Conservation (phyloP, 805 yeast species). For the Saturnispora serradocipensis region DNA sequence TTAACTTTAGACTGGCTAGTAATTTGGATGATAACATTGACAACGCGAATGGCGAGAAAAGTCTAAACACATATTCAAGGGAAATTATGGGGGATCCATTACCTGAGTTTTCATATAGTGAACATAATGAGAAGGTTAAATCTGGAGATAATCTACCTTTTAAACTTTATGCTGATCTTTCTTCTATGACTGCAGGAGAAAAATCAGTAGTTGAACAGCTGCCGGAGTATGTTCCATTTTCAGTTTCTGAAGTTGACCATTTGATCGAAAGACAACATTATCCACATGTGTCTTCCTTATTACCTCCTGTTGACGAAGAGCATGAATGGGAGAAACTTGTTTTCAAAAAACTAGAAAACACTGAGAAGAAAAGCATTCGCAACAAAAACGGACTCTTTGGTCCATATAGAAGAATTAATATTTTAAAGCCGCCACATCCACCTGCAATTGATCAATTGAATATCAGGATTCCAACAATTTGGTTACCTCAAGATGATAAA, state of each 20-base stretch:
- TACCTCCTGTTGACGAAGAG: slow-evolving; percentile 57
- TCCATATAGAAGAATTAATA: slow-evolving; percentile 47
- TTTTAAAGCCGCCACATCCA: slow-evolving; percentile 82
- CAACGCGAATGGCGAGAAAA: background rate
- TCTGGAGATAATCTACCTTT: slow-evolving; percentile 29
- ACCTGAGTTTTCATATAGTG: slow-evolving; percentile 27
- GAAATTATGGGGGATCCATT: slow-evolving; percentile 25
- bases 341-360: slow-evolving; percentile 38
- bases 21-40: background rate
- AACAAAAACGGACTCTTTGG: slow-evolving; percentile 49
- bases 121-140: slow-evolving; percentile 12
- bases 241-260: slow-evolving; percentile 26
- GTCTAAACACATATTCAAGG: slow-evolving; percentile 21
- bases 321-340: slow-evolving; percentile 50
- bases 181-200: slow-evolving; percentile 37
- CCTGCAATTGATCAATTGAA: slow-evolving; percentile 77
- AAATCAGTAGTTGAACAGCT: slow-evolving; percentile 39
- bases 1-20: background rate
- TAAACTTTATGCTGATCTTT: slow-evolving; percentile 35
- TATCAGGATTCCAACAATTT: slow-evolving; percentile 81
- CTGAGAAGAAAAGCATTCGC: slow-evolving; percentile 32
- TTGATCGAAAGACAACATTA: slow-evolving; percentile 22
- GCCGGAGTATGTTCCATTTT: slow-evolving; percentile 41
- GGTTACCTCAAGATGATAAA: slow-evolving; percentile 93
- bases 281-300: slow-evolving; percentile 56